Evolutionary conservation across 129 eudicot species (phyloP), one percentile per base, ranked within the genome.

Genomic region (Sambucus nigra): DNA sequence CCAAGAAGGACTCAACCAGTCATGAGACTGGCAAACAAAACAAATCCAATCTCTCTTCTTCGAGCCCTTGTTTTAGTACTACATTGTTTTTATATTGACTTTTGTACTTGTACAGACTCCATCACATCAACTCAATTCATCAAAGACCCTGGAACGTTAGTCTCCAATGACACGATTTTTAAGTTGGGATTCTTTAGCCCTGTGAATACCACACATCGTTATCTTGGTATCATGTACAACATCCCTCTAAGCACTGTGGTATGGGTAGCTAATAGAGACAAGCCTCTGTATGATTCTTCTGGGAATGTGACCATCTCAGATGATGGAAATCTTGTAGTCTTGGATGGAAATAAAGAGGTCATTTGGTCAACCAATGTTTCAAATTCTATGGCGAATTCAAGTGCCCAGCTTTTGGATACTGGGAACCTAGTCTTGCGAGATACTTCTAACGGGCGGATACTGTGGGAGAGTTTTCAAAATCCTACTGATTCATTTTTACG

Each of bases 261-360:
- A 11, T 75, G 81, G 80, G 72, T 75, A 8, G 80, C 80, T 38
- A 75, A 75, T 19, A 75, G 72, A 33, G 69, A 65, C 47, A 64
- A 32, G 5, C 80, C 80, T 18, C 15, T 74, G 2, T 48, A 38
- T 38, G 75, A 62, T 47, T 57, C 75, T 52, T 17, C 58, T 38
- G 80, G 80, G 22, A 25, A n/a, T 11, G 14, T 74, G 5, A 51
- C 53, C 24, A 29, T 74, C 5, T 74, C 80, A 0, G 68, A 35
- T 2, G 65, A 69, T 18, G 75, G 80, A 0, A 63, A 68, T 69
- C 68, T 74, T 35, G 63, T 63, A 5, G 63, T 74, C 13, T 11
- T 55, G 31, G 23, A 53, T 35, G 70, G 75, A 23, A 39, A 46
- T 16, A 61, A 55, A 1, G 29, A 58, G 45, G 72, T 53, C 0